Percentiles rank a stretch among this genome's conserved stretches.
Evolutionary conservation across 768 basidiomycete species (phyloP).

Genomic region (Leccinum sublutescens): DNA sequence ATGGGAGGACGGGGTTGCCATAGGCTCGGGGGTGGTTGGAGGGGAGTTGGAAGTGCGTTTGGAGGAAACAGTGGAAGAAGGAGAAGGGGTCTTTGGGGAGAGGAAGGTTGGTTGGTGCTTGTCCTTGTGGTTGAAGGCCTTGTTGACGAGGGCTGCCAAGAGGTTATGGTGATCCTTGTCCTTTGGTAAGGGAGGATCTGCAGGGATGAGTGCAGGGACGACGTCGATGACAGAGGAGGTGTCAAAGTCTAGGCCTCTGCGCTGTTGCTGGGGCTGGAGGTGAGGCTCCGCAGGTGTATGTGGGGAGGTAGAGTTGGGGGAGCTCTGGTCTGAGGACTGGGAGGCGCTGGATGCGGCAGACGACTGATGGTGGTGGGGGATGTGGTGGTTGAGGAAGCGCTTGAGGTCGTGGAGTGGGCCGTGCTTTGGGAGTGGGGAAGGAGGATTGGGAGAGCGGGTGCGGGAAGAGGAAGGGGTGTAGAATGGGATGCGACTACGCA

Average conservation of each 20-base stretch:
- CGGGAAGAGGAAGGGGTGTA: slow-evolving; percentile 10
- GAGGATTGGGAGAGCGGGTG: background rate
- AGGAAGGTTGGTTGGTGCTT: slow-evolving; percentile 11
- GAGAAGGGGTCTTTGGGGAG: slow-evolving; percentile 33
- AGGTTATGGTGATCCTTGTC: slow-evolving; percentile 28
- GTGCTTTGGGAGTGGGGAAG: slow-evolving; percentile 32
- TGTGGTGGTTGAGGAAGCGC: slow-evolving; percentile 92
- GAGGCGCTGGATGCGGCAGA: slow-evolving; percentile 19
- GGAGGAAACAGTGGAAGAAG: slow-evolving; percentile 27
- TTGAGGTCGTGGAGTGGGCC: slow-evolving; percentile 91
- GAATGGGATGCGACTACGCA: slow-evolving; percentile 31
- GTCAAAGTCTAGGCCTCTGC: slow-evolving; percentile 36
- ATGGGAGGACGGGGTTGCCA: slow-evolving; percentile 27
- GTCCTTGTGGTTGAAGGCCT: slow-evolving; percentile 32
- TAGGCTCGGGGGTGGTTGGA: slow-evolving; percentile 23
- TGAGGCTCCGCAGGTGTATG: slow-evolving; percentile 33
- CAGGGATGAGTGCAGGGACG: slow-evolving; percentile 26
- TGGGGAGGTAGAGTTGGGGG: slow-evolving; percentile 23
- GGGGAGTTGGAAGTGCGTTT: slow-evolving; percentile 30
- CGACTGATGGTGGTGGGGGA: slow-evolving; percentile 51
- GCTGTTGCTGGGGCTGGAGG: slow-evolving; percentile 36
- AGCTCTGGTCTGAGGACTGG: slow-evolving; percentile 28
- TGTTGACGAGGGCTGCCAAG: slow-evolving; percentile 35
- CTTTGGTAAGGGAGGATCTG: slow-evolving; percentile 18
- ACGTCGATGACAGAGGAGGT: slow-evolving; percentile 33